Evolutionary conservation across 106 monocot species (phyloP).

Genomic region (Ottelia alismoides): DNA sequence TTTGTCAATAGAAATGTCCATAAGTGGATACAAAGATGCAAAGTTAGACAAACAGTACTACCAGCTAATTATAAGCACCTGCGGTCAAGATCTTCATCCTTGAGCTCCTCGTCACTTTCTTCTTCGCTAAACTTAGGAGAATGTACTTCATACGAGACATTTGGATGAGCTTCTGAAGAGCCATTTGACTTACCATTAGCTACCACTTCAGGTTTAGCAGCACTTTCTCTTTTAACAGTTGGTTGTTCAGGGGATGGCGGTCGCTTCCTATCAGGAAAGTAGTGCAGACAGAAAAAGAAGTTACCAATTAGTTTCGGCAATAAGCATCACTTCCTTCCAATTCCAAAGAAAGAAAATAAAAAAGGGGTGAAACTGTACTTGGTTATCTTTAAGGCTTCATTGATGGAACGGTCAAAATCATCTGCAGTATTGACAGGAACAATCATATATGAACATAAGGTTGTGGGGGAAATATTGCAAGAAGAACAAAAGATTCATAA

Average conservation of each 20-base stretch:
- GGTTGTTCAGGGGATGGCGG: slow-evolving; percentile 53
- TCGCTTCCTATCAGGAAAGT: slow-evolving; percentile 38
- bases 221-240: slow-evolving; percentile 33
- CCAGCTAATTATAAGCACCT: too few species aligned
- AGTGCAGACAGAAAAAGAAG: not conserved
- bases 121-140: slow-evolving; percentile 46
- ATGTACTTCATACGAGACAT: slow-evolving; percentile 26
- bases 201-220: slow-evolving; percentile 30
- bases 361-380: slow-evolving; percentile 46
- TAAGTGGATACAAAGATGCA: too few species aligned
- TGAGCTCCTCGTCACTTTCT: slow-evolving; percentile 40
- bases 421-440: too few species aligned
- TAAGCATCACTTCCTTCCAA: too few species aligned
- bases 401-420: slow-evolving; percentile 97
- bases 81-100: slow-evolving; percentile 44
- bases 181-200: slow-evolving; percentile 62
- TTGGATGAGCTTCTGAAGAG: slow-evolving; percentile 12
- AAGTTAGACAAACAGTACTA: too few species aligned
- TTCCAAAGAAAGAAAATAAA: not conserved
- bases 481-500: too few species aligned
- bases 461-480: too few species aligned
- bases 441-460: too few species aligned
- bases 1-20: too few species aligned
- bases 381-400: slow-evolving; percentile 90
- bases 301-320: too few species aligned